Percentiles rank a stretch among this genome's conserved stretches.
Evolutionary conservation across 1,284 basidiomycete genomes (phyloP).

Genomic region (Sphagnurus paluster): DNA sequence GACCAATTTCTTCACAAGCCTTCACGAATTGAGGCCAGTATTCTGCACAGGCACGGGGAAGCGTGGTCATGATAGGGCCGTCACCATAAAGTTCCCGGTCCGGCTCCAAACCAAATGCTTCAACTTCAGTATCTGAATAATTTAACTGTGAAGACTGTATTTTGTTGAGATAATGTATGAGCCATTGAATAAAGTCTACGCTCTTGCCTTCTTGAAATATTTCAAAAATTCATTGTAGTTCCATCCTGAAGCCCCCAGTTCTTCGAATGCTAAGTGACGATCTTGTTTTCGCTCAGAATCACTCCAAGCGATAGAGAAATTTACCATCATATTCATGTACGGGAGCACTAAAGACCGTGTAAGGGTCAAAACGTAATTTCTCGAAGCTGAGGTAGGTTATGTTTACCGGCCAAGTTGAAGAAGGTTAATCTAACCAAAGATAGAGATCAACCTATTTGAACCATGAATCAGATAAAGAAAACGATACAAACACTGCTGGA

Average conservation of each 20-base stretch:
- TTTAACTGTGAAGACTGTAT: slow-evolving; percentile 7
- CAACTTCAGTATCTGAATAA: background rate
- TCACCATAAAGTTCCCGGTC: slow-evolving; percentile 6
- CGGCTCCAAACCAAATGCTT: slow-evolving; percentile 1
- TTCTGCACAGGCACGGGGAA: background rate
- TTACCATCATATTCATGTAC: no score
- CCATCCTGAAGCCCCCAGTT: slow-evolving; percentile 10
- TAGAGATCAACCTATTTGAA: background rate
- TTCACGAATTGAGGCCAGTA: slow-evolving; percentile 4
- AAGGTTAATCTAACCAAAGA: background rate
- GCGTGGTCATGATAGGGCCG: slow-evolving; percentile 3
- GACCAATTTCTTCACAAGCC: slow-evolving; percentile 1
- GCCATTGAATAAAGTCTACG: background rate
- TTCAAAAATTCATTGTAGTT: slow-evolving; percentile 5
- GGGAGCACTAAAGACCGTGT: no score
- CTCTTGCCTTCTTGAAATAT: slow-evolving; percentile 13
- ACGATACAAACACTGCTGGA: background rate
- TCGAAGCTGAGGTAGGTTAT: no score
- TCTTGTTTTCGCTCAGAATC: no score
- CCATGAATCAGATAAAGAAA: no score
- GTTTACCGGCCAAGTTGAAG: background rate
- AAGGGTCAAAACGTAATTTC: no score
- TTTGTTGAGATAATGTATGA: background rate
- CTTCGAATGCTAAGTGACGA: slow-evolving; percentile 6
- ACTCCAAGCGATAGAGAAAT: no score